Evolutionary conservation across 2,329 filamentous ascomycete species (phyloP).

Genomic region (Dothideomycetes sp.): DNA sequence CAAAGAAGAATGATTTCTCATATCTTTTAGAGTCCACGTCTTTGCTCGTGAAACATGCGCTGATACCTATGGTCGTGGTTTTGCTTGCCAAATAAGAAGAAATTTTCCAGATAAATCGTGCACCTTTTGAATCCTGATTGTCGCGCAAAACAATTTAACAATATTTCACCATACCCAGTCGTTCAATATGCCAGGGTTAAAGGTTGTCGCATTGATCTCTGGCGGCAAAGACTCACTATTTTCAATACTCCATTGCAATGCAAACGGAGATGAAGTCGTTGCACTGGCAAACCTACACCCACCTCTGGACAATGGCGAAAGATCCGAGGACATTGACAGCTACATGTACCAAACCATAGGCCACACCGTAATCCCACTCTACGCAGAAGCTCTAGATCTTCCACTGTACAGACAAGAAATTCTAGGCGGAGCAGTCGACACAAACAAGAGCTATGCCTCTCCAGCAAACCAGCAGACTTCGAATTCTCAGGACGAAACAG

Average conservation of each 20-base stretch:
- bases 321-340: slow-evolving; percentile 68
- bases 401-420: slow-evolving; percentile 80
- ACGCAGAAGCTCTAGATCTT: slow-evolving; percentile 66
- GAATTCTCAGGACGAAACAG: slow-evolving; percentile 63
- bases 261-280: slow-evolving; percentile 74
- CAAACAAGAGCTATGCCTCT: slow-evolving; percentile 57
- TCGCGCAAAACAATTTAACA: too few relatives aligned
- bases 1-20: too few relatives aligned
- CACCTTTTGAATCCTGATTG: too few relatives aligned
- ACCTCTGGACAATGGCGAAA: slow-evolving; percentile 29
- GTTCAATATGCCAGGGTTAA: slow-evolving; percentile 34
- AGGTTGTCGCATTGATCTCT: slow-evolving; percentile 87
- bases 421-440: slow-evolving; percentile 59
- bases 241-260: slow-evolving; percentile 79
- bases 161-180: too few relatives aligned
- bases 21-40: too few relatives aligned
- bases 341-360: slow-evolving; percentile 99
- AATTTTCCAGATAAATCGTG: too few relatives aligned
- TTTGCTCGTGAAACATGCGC: too few relatives aligned
- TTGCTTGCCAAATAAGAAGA: too few relatives aligned
- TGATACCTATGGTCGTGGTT: too few relatives aligned
- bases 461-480: background rate
- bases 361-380: slow-evolving; percentile 76
- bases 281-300: slow-evolving; percentile 86
- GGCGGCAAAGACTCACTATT: slow-evolving; percentile 97